phyloP scores from a whole-genome alignment of 2,329 filamentous ascomycete genomes.

The Diatrype stigma region DNA sequence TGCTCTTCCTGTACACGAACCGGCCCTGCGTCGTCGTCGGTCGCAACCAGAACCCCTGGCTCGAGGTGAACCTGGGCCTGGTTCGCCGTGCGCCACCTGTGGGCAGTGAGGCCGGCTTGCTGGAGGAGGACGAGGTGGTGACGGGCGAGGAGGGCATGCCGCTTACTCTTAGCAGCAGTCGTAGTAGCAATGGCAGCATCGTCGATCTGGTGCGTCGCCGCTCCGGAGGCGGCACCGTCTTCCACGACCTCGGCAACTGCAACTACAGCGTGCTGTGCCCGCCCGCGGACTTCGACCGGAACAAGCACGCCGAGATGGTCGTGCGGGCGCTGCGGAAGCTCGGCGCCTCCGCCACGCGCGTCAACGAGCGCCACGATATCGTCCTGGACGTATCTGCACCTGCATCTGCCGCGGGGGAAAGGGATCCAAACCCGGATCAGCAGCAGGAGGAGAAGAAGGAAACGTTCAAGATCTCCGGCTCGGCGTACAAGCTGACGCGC shows the following conservation, averaged over 20 bases:
- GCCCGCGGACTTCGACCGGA: conserved; percentile 68
- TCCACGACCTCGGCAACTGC: conserved; percentile 88
- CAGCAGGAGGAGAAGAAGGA: conserved; percentile 9
- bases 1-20: conserved; percentile 89
- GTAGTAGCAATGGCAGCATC: conserved; percentile 23
- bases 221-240: conserved; percentile 88
- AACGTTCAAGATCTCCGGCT: conserved; percentile 79
- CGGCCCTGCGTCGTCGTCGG: conserved; percentile 84
- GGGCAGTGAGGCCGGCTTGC: conserved; percentile 14
- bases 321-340: conserved; percentile 69
- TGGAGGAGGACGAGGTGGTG: conserved; percentile 8
- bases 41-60: conserved; percentile 96
- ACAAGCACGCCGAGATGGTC: conserved; percentile 90
- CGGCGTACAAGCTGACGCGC: conserved; percentile 88
- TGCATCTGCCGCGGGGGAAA: too few species aligned
- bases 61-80: conserved; percentile 73
- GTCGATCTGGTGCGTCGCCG: conserved; percentile 72
- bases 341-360: conserved; percentile 57
- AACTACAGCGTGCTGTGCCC: conserved; percentile 94
- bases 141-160: conserved; percentile 13
- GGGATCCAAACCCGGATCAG: background rate
- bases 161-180: too few species aligned
- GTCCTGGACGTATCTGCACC: conserved; percentile 43
- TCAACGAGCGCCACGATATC: conserved; percentile 92
- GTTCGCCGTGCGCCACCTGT: conserved; percentile 32